Evolutionary conservation across 2,329 filamentous ascomycete species (phyloP).

Genomic region (Phialocephala subalpina): DNA sequence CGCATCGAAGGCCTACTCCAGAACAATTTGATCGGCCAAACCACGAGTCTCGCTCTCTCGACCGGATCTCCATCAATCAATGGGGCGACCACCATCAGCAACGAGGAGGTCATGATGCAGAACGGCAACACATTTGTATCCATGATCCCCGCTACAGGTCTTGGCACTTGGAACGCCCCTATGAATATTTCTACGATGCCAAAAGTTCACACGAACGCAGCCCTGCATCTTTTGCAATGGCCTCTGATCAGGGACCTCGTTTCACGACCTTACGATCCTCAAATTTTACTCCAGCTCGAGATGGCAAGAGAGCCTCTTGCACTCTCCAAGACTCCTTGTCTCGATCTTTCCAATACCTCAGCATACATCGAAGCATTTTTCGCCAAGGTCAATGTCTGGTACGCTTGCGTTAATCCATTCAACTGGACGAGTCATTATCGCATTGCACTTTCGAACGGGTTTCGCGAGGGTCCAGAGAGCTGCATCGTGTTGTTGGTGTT

Average conservation of each 20-base stretch:
- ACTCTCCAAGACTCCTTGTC: conserved; percentile 68
- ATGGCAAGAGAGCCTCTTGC: conserved; percentile 81
- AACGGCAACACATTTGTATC: conserved; percentile 56
- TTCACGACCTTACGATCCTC: conserved; percentile 79
- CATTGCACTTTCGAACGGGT: conserved; percentile 77
- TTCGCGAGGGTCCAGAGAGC: conserved; percentile 81
- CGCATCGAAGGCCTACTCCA: conserved; percentile 84
- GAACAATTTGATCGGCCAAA: conserved; percentile 64
- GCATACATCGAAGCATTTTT: conserved; percentile 84
- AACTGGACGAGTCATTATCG: conserved; percentile 81
- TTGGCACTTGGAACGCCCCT: conserved; percentile 74
- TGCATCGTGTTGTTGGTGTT: conserved; percentile 83
- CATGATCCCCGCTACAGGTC: conserved; percentile 67
- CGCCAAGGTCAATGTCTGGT: conserved; percentile 83
- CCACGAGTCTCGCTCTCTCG: conserved; percentile 61
- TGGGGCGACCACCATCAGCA: conserved; percentile 67
- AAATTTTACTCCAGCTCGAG: conserved; percentile 82
- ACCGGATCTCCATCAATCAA: conserved; percentile 71
- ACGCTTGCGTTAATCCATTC: conserved; percentile 84
- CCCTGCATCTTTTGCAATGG: conserved; percentile 81
- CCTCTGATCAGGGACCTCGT: conserved; percentile 82
- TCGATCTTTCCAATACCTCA: conserved; percentile 78
- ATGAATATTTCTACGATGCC: conserved; percentile 86
- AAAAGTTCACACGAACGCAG: conserved; percentile 83
- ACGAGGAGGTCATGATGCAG: conserved; percentile 60